Evolutionary conservation across 352 stramenopile species (phyloP).

Genomic region (Thraustotheca clavata): DNA sequence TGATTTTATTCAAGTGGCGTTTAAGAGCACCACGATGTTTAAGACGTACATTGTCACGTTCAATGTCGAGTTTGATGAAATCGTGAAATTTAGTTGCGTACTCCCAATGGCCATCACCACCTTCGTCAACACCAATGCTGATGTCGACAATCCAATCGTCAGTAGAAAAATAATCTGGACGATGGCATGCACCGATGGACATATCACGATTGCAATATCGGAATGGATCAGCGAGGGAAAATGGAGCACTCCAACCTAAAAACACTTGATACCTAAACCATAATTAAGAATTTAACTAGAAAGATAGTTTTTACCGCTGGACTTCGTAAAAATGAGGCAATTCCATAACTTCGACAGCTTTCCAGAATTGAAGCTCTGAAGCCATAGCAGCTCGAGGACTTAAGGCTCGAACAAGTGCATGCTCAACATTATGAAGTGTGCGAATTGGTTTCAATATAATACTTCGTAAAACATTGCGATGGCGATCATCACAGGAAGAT

Average conservation of each 20-base stretch:
- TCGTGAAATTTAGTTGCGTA: conserved; percentile 83
- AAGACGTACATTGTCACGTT: conserved; percentile 5
- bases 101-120: conserved; percentile 44
- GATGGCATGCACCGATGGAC: conserved; percentile 40
- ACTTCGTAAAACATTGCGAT: conserved; percentile 67
- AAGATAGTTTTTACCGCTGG: conserved; percentile 35
- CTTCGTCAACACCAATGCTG: conserved; percentile 35
- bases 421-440: conserved; percentile 26
- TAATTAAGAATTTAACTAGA: not conserved
- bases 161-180: conserved; percentile 36
- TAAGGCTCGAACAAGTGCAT: conserved; percentile 25
- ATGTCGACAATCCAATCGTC: conserved; percentile 76
- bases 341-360: conserved; percentile 25
- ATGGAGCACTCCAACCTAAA: conserved; percentile 62
- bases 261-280: conserved; percentile 51
- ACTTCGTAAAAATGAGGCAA: conserved; percentile 71
- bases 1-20: conserved; percentile 77
- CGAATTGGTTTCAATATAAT: conserved; percentile 60
- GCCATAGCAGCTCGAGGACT: not conserved
- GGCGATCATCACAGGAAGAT: conserved; percentile 62
- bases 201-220: conserved; percentile 71
- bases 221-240: conserved; percentile 67
- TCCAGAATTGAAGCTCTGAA: conserved; percentile 7
- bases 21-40: conserved; percentile 59
- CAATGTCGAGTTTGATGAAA: conserved; percentile 40